Conservation (phyloP, 805 yeast species). For the Candida mattraensis region DNA sequence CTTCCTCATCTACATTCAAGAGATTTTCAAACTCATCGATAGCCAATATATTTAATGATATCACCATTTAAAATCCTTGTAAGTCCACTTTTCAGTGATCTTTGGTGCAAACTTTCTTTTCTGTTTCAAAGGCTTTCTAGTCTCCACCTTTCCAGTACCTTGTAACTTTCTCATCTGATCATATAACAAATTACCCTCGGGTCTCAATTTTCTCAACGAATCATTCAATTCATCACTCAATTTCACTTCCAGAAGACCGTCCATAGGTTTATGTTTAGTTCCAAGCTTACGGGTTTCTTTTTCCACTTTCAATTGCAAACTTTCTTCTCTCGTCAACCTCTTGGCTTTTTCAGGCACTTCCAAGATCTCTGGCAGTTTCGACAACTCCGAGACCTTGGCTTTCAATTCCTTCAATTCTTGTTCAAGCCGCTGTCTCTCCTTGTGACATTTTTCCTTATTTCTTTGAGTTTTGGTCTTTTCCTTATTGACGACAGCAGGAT, state of each 20-base stretch:
- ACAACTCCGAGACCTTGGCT: constrained; percentile 57
- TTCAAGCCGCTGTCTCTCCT: constrained; percentile 57
- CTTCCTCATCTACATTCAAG: constrained; percentile 29
- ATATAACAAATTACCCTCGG: constrained; percentile 85
- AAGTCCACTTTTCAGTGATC: constrained; percentile 89
- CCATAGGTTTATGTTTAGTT: constrained; percentile 43
- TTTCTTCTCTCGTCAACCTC: constrained; percentile 15
- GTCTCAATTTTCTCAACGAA: constrained; percentile 77
- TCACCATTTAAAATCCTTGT: constrained; percentile 62
- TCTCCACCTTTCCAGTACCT: constrained; percentile 81
- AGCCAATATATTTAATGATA: constrained; percentile 12
- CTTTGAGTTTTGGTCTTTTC: constrained; percentile 78
- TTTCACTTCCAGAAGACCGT: constrained; percentile 66
- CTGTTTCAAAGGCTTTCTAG: constrained; percentile 69
- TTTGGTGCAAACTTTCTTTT: constrained; percentile 69
- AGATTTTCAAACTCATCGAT: constrained; percentile 32
- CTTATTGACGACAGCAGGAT: constrained; percentile 64
- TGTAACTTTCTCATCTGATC: constrained; percentile 84
- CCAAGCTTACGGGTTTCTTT: constrained; percentile 39
- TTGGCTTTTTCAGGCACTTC: constrained; percentile 6
- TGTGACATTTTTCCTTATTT: constrained; percentile 64
- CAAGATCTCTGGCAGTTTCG: constrained; percentile 46
- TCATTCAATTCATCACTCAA: constrained; percentile 86
- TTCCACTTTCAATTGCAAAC: constrained; percentile 25
- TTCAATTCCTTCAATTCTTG: constrained; percentile 55